Evolutionary conservation across 2,329 filamentous ascomycete genomes (phyloP), one percentile per base, ranked within the genome.

Genomic region (Xenoacremonium recifei): DNA sequence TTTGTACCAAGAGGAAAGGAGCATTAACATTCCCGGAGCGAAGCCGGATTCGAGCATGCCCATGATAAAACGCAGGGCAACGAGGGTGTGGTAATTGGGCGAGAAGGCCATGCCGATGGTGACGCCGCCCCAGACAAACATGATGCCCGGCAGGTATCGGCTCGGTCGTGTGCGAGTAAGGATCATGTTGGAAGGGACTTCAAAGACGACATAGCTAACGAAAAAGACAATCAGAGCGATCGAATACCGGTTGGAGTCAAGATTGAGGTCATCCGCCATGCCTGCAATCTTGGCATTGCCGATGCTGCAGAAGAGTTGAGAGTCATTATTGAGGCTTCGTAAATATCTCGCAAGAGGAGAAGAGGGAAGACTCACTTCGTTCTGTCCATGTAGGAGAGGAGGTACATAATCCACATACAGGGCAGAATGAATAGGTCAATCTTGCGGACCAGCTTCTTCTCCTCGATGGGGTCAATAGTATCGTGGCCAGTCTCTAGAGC

Each of bases 1-100:
- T 46, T 63, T 63, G 43, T 87, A 89, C 84, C 84, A 89, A 46
- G 79, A 85, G 0, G 77, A 82, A 0, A 87, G 68, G 45, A 85
- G 81, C 61, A 76, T 42, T 55, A 77, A 49, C 62, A 85, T 74
- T 6, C 79, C 80, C 0, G 78, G 79, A 41, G 77, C 79, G 1
- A 84, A 68, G 3, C 80, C 80, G 6, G 80, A 66, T 59, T 85
- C 82, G 33, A 70, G 73, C 19, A 82, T 54, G 27, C 80, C 80
- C 6, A 84, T 62, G 33, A 64, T 37, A 50, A 80, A 77, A 50
- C 66, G 67, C 29, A 69, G 51, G 6, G 48, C 58, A 19, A 64
- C 43, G 6, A 66, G 52, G 2, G 50, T 47, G 2, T 51, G 33
- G 42, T 59, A 62, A 32, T 27, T 59, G 4, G 53, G 50, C 4